Conservation (phyloP, 1,284 basidiomycete genomes). For the Coniferiporia weirii region DNA sequence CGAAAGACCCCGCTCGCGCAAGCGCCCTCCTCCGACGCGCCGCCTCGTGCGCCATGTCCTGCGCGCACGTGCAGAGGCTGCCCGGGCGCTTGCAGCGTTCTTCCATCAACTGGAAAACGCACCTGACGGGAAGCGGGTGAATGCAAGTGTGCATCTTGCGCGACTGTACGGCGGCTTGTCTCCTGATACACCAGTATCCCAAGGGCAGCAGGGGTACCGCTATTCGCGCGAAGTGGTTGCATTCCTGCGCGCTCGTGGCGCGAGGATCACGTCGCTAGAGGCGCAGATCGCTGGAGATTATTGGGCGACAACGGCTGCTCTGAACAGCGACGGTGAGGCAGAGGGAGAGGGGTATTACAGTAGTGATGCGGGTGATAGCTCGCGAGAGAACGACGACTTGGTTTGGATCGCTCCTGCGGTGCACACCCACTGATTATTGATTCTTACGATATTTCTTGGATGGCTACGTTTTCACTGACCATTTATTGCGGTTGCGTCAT, state of each 20-base stretch:
- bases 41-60: conserved; percentile 83
- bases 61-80: conserved; percentile 72
- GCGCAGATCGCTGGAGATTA: conserved; percentile 47
- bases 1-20: conserved; percentile 21
- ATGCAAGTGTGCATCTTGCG: conserved; percentile 59
- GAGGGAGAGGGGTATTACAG: conserved; percentile 34
- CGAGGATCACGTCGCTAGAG: conserved; percentile 52
- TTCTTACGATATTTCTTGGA: not conserved
- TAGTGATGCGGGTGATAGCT: conserved; percentile 29
- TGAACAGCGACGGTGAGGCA: conserved; percentile 58
- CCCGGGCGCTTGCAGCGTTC: conserved; percentile 64
- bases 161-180: conserved; percentile 41
- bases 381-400: conserved; percentile 27
- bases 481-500: not conserved
- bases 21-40: conserved; percentile 65
- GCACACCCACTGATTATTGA: not conserved
- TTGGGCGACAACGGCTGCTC: conserved; percentile 32
- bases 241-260: conserved; percentile 60
- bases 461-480: not conserved
- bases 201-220: conserved; percentile 46
- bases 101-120: conserved; percentile 59
- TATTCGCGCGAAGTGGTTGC: conserved; percentile 54
- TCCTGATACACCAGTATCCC: conserved; percentile 20
- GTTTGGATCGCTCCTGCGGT: conserved; percentile 32
- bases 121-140: conserved; percentile 42